Percentiles rank a stretch among this genome's conserved stretches.
These are phyloP conservation scores for Apiospora malaysiana DNA, from an alignment of 2,329 filamentous ascomycete genomes.

Conservation along the genomic window DNA sequence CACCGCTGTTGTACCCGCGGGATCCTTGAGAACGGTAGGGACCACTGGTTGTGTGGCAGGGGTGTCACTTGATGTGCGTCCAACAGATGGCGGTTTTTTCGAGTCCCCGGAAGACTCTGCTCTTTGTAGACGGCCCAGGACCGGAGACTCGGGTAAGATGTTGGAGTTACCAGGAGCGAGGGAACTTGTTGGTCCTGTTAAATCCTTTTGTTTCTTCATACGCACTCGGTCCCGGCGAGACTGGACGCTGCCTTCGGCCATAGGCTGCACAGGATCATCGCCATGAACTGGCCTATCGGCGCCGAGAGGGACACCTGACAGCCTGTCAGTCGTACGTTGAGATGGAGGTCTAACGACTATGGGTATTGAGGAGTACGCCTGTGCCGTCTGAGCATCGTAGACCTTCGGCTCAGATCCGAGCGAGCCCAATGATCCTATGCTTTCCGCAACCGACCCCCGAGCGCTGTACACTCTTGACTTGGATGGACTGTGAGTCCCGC, in stretches of 20 bases:
- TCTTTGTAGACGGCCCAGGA: not conserved
- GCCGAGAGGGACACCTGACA: not conserved
- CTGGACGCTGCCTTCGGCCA: not conserved
- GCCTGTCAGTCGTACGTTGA: not conserved
- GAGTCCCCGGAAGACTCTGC: not conserved
- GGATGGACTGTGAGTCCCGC: not conserved
- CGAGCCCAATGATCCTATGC: conserved; percentile 40
- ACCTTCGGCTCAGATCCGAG: conserved; percentile 41
- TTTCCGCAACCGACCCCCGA: conserved; percentile 40
- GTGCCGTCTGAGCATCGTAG: conserved; percentile 41
- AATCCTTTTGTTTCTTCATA: conserved; percentile 34
- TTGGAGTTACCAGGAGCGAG: not conserved
- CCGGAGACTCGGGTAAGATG: not conserved
- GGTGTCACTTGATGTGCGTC: not conserved
- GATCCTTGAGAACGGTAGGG: not conserved
- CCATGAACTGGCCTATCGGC: conserved; percentile 25
- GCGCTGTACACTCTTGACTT: conserved; percentile 12
- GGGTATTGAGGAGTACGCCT: conserved; percentile 36
- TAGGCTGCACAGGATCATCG: conserved; percentile 18
- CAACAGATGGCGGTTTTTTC: not conserved
- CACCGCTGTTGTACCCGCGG: not conserved
- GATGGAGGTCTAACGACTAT: conserved; percentile 35
- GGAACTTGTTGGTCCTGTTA: conserved; percentile 27
- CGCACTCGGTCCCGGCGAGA: conserved; percentile 31
- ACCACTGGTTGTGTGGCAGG: not conserved